Base-by-base conservation (phyloP, 1,139 yeast species). In the Keqinozyma sinolaborantium region DNA sequence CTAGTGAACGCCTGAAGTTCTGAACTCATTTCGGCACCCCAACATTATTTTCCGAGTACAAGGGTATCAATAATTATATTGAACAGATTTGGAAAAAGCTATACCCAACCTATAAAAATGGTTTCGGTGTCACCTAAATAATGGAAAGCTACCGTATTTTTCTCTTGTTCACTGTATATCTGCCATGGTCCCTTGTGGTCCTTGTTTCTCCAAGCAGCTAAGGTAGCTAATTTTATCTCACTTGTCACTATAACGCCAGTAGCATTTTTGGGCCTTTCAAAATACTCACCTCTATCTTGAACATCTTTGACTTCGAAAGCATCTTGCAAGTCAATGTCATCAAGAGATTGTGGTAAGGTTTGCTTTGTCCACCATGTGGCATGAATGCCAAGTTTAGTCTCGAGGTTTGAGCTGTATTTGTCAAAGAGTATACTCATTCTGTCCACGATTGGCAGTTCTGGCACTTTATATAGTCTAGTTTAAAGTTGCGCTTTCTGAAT, bases 161-260 rank as follows among this genome's bases (percentile, higher is more conserved):
- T 11, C 28, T 38, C 27, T 25, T 45, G 50, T 14, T 45, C 50
- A 4, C 48, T 45, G 29, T 44, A 44, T 14, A 45, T 26, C 20
- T 42, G 40, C 46, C 47, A 45, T 5, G 39, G 38, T 11, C 47
- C 48, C 15, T 38, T 34, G 28, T 44, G 47, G 29, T 38, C 40
- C 24, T 31, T 30, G 18, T 39, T 35, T 25, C 36, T 30, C 39
- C 39, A 35, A 26, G 39, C 36, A 15, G 39, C 39, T 29, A 35
- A 11, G 2, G 34, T 36, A 10, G 39, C 36, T 31, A 35, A 28
- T 23, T 35, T 32, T n/a, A 30, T 33, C 11, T 9, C 24, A n/a
- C 21, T 13, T 16, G 26, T 11, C 4, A 44, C 41, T 16, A 45
- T 31, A 2, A 45, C 39, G 5, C 48, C 49, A 27, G 38, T 29